Conservation (phyloP, 805 yeast species). For the Phaffomyces opuntiae region DNA sequence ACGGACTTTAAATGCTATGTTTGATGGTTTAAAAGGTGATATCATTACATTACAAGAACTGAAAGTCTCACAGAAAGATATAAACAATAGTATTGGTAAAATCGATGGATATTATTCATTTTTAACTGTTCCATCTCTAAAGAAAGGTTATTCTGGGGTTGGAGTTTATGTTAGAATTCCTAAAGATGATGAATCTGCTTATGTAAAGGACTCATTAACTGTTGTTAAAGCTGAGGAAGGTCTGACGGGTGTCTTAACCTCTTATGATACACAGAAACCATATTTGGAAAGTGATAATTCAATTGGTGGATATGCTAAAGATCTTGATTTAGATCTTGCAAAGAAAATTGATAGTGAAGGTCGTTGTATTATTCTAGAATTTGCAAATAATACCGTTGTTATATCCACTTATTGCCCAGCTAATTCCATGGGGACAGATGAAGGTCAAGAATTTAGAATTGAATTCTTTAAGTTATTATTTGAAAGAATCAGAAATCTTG, state of each 20-base stretch:
- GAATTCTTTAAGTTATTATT: conserved; percentile 54
- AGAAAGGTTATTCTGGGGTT: conserved; percentile 89
- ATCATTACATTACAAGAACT: conserved; percentile 83
- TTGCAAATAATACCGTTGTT: conserved; percentile 53
- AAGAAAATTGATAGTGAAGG: conserved; percentile 73
- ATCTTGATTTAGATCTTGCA: conserved; percentile 30
- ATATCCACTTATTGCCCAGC: conserved; percentile 87
- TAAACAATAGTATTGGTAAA: conserved; percentile 41
- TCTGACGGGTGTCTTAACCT: conserved; percentile 54
- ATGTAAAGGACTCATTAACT: conserved; percentile 31
- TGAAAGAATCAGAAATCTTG: conserved; percentile 51
- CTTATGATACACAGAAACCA: conserved; percentile 17
- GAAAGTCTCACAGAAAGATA: conserved; percentile 50
- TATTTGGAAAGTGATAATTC: conserved; percentile 20
- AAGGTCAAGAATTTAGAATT: conserved; percentile 53
- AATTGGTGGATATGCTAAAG: conserved; percentile 68
- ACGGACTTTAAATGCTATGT: conserved; percentile 31
- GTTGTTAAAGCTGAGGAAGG: conserved; percentile 87
- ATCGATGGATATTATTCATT: conserved; percentile 55
- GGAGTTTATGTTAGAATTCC: conserved; percentile 68
- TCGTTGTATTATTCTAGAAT: conserved; percentile 67
- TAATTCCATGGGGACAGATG: conserved; percentile 64
- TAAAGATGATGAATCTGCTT: conserved; percentile 33
- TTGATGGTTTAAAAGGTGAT: conserved; percentile 57
- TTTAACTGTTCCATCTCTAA: conserved; percentile 57